Evolutionary conservation across 768 basidiomycete species (phyloP).

Genomic region (Amanita fuliginea): DNA sequence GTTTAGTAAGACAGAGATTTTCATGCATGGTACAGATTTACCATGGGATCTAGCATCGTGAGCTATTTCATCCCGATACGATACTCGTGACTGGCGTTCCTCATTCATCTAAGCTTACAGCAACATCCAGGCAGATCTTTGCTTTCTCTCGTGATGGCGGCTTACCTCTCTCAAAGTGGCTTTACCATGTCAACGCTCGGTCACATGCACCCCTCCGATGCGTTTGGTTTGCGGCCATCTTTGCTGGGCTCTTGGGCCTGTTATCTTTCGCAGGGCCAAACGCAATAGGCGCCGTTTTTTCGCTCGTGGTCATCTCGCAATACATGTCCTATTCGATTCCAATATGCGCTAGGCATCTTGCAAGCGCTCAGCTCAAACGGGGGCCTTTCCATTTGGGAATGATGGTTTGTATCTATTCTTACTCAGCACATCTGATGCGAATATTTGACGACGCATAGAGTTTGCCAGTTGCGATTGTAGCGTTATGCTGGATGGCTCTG

Average conservation of each 20-base stretch:
- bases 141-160: constrained; percentile 64
- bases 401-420: constrained; percentile 15
- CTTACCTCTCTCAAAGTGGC: constrained; percentile 49
- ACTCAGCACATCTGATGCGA: not conserved
- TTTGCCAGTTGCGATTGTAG: constrained; percentile 37
- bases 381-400: constrained; percentile 46
- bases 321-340: constrained; percentile 47
- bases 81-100: not conserved
- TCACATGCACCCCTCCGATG: constrained; percentile 47
- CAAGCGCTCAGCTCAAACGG: constrained; percentile 37
- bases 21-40: constrained; percentile 7
- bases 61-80: not conserved
- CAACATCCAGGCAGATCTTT: constrained; percentile 46
- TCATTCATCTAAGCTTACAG: constrained; percentile 13
- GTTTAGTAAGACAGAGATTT: too few relatives aligned
- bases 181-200: constrained; percentile 44
- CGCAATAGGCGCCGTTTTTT: constrained; percentile 52
- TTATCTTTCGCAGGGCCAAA: constrained; percentile 49
- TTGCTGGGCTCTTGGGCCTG: constrained; percentile 42
- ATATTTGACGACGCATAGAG: too few relatives aligned
- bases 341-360: constrained; percentile 38
- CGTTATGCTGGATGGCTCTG: constrained; percentile 57
- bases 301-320: constrained; percentile 30
- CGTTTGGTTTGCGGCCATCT: constrained; percentile 37
- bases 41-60: constrained; percentile 51